Conservation (phyloP, 1,139 yeast genomes). For the Candida neerlandica region DNA sequence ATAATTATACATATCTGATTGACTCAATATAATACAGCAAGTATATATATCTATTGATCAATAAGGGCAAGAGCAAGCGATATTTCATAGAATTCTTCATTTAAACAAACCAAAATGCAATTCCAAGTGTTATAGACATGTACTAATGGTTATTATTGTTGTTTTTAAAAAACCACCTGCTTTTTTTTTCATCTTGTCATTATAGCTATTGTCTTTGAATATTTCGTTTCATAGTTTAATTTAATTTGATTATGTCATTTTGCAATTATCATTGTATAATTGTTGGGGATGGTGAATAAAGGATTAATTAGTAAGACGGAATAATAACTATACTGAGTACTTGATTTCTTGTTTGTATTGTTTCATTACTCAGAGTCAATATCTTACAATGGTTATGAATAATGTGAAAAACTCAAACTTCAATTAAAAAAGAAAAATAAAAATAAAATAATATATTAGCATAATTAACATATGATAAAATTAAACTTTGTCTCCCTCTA, state of each 20-base stretch:
- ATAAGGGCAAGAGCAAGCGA: too few species aligned
- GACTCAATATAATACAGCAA: too few species aligned
- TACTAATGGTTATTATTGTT: too few species aligned
- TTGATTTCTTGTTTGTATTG: background rate
- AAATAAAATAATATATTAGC: too few species aligned
- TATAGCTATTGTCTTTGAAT: background rate
- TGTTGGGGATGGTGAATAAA: background rate
- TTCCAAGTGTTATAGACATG: too few species aligned
- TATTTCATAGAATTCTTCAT: too few species aligned
- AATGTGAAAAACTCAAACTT: background rate
- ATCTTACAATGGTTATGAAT: background rate
- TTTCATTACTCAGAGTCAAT: background rate
- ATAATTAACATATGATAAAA: background rate
- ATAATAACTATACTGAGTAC: background rate
- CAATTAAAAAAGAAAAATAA: background rate
- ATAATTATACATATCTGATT: too few species aligned
- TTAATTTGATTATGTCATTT: background rate
- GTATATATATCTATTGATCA: too few species aligned
- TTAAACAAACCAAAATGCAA: too few species aligned
- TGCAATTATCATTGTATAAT: background rate
- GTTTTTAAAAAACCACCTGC: too few species aligned
- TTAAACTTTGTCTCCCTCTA: background rate
- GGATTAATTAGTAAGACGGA: too few species aligned
- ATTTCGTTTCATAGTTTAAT: background rate
- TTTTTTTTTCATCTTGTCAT: too few species aligned